Percentiles rank a stretch among this genome's conserved stretches.
Evolutionary conservation across 495 filamentous ascomycete genomes (phyloP).

Genomic region (Haplographium delicatum): DNA sequence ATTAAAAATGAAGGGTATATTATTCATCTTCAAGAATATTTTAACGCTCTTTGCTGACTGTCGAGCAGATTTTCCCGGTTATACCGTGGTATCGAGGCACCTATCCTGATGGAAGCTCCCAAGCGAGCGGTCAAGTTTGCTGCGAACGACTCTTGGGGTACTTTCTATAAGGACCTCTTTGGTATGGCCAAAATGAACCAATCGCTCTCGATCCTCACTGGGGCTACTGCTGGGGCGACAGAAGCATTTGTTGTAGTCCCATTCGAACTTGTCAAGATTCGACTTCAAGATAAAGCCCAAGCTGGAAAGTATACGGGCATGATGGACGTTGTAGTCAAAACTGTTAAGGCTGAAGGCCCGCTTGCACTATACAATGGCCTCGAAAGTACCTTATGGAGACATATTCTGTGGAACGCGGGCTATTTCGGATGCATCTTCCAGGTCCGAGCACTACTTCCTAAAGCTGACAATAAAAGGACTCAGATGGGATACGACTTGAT

Average conservation of each 20-base stretch:
- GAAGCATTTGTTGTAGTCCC: constrained; percentile 94
- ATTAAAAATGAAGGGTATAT: constrained; percentile 84
- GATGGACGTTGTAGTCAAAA: constrained; percentile 86
- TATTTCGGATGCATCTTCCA: constrained; percentile 99
- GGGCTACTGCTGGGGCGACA: constrained; percentile 90
- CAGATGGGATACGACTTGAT: constrained; percentile 84
- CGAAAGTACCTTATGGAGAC: constrained; percentile 93
- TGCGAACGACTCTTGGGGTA: constrained; percentile 96
- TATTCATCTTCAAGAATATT: neutral
- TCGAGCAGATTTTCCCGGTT: constrained; percentile 70
- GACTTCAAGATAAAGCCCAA: constrained; percentile 91
- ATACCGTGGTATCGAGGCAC: constrained; percentile 92
- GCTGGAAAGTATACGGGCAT: constrained; percentile 90
- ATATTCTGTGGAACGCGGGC: constrained; percentile 94
- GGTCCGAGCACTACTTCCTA: constrained; percentile 76
- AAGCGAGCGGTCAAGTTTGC: constrained; percentile 99
- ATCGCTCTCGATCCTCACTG: constrained; percentile 80
- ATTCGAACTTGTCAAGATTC: constrained; percentile 94
- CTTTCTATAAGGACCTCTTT: constrained; percentile 81
- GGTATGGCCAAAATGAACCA: constrained; percentile 84
- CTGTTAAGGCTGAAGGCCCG: constrained; percentile 74
- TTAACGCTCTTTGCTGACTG: neutral
- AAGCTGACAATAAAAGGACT: constrained; percentile 68
- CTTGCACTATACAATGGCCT: constrained; percentile 94
- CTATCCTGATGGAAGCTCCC: constrained; percentile 97